Evolutionary conservation across 805 yeast species (phyloP), one percentile per base, ranked within the genome.

Genomic region (Candida khao-thaluensis): DNA sequence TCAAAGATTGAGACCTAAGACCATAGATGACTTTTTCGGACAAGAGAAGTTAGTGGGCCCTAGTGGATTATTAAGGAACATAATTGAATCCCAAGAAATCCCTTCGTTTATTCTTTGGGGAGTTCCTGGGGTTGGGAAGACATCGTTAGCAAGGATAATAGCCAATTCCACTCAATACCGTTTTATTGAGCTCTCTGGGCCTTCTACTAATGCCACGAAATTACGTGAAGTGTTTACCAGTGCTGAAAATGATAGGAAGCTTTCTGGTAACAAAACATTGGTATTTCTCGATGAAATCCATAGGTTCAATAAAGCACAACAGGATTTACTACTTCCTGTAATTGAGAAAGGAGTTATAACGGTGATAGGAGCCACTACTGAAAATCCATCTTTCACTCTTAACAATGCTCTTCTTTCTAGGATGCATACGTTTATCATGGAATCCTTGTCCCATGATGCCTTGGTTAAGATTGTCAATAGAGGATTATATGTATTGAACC

Each of bases 321-420:
- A 69, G 40, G 74, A 69, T 44, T 41, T 66, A 18, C 54, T 69
- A 14, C 52, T 69, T 6, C 74, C 74, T 0, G 71, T 64, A 10
- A 57, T 69, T 5, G 74, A 69, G 39, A 60, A 59, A 26, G 74
- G 74, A 0, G 34, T 50, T 1, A 56, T 64, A 2, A 66, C 70
- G 0, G 63, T 69, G 1, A 57, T 69, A 15, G 74, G 73, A 0
- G 74, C 74, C 6, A 69, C 74, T 20, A 69, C 74, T 0, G 99
- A 93, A 56, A 93, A 93, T 56, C 74, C 74, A 1, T 66, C 73
- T 1, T 69, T 69, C 44, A 62, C 64, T 1, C 45, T 69, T 21
- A 69, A 66, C 42, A 66, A 65, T 44, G 73, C 74, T 0, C 53
- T 69, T 18, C 57, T 69, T 24, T 69, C 73, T 7, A 45, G 74